phyloP scores from a whole-genome alignment of 805 yeast genomes.

The Teunomyces panamensis region DNA sequence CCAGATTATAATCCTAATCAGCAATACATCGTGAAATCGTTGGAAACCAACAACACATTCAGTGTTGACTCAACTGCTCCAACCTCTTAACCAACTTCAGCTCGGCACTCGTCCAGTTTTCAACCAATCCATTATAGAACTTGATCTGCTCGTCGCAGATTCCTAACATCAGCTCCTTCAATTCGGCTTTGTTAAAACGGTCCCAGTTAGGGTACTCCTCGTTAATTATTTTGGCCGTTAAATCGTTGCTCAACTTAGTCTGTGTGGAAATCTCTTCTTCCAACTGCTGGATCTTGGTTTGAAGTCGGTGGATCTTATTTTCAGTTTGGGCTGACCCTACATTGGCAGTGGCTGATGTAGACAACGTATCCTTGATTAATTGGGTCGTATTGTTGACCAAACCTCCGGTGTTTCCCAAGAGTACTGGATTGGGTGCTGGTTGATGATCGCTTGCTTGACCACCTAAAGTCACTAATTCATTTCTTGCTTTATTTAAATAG shows the following conservation, averaged over 20 bases:
- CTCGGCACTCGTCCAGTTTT: constrained; percentile 67
- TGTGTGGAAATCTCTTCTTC: constrained; percentile 46
- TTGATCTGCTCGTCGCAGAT: constrained; percentile 74
- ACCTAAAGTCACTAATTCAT: constrained; percentile 50
- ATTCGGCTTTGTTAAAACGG: constrained; percentile 71
- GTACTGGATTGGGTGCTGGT: constrained; percentile 24
- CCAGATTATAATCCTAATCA: not conserved
- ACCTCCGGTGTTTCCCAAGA: constrained; percentile 24
- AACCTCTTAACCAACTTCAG: constrained; percentile 11
- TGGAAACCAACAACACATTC: not conserved
- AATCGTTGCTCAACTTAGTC: constrained; percentile 43
- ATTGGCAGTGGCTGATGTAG: constrained; percentile 44
- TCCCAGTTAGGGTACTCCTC: constrained; percentile 70
- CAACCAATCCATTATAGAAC: constrained; percentile 65
- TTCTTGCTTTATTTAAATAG: constrained; percentile 67
- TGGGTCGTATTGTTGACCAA: constrained; percentile 42
- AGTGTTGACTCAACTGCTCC: constrained; percentile 7
- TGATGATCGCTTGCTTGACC: constrained; percentile 12
- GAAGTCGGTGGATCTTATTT: constrained; percentile 40
- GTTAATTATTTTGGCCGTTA: constrained; percentile 44
- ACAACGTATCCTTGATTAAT: constrained; percentile 48
- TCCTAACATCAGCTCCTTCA: constrained; percentile 65
- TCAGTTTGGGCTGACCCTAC: constrained; percentile 43
- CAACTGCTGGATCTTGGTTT: constrained; percentile 39
- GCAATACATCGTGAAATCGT: not conserved